Conservation (phyloP, 352 stramenopile species). For the Globisporangium heterothallicum region DNA sequence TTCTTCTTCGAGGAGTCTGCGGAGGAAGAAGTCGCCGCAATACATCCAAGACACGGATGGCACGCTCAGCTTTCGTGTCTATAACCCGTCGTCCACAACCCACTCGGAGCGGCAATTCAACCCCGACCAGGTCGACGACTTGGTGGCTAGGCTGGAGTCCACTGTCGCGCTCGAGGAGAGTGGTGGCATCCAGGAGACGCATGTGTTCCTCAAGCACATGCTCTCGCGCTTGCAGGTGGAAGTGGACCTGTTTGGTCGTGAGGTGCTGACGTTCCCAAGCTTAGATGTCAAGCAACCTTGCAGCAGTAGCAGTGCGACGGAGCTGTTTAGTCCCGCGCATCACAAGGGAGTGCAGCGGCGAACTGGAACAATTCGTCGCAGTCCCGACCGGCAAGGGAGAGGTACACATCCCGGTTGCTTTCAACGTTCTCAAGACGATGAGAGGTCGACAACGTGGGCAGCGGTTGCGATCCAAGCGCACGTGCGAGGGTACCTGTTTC, state of each 20-base stretch:
- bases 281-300: conserved; percentile 24
- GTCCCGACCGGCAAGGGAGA: not conserved
- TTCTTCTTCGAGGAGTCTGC: not conserved
- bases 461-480: conserved; percentile 7
- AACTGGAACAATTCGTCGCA: not conserved
- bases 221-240: conserved; percentile 41
- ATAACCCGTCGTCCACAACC: conserved; percentile 10
- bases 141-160: conserved; percentile 1
- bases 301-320: not conserved
- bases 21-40: not conserved
- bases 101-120: conserved; percentile 10
- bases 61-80: conserved; percentile 1
- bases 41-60: conserved; percentile 11
- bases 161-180: not conserved
- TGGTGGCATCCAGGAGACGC: conserved; percentile 1
- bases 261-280: conserved; percentile 46
- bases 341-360: no score
- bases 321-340: not conserved
- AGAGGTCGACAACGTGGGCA: not conserved
- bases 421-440: no score
- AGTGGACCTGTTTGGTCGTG: conserved; percentile 45
- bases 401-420: no score
- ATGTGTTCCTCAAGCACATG: conserved; percentile 28
- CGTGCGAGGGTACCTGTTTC: conserved; percentile 14
- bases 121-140: conserved; percentile 4